Evolutionary conservation across 192 early-diverging fungal genomes (phyloP), one percentile per base, ranked within the genome.

Genomic region (Mortierella antarctica): DNA sequence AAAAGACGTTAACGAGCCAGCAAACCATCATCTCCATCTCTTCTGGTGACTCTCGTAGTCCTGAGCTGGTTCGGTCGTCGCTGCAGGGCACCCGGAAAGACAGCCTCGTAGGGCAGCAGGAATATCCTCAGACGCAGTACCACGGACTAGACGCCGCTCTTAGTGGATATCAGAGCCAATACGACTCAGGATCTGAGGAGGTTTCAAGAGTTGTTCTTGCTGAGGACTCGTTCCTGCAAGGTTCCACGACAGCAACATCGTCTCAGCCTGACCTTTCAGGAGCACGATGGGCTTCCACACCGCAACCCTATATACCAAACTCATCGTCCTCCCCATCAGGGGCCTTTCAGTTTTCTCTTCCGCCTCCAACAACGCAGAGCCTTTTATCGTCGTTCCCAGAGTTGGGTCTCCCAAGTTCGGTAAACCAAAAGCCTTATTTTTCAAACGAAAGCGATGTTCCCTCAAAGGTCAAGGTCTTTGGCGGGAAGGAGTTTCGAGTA

Each of bases 401-500:
- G 3, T 63, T 64, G 10, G 71, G 65, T 0, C 51, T 88, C 0
- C 84, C 84, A 0, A 62, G 68, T 44, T 50, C 87, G 9, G 70
- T 88, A 1, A 90, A 95, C 57, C 77, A 83, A 13, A 87, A 89
- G 23, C 92, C 94, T 0, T 88, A 82, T 62, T 95, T 84, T 60
- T 85, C 84, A 12, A 83, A 91, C 39, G 70, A 87, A 5, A 54
- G 39, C 0, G 94, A 95, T 81, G 90, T 87, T 9, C 89, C 92
- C 1, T 57, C 56, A 2, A 73, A 70, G 13, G 67, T 83, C 7
- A 87, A 83, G 21, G 82, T 83, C 3, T 93, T 89, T 86, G 86
- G 88, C 5, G 91, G 88, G n/a, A 83, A 86, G 47, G 88, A 89
- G 57, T 92, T 90, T 48, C 80, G 80, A 51, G 48, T 92, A 14